Conservation (phyloP, 2,329 filamentous ascomycete species). For the Dactylellina haptotyla region DNA sequence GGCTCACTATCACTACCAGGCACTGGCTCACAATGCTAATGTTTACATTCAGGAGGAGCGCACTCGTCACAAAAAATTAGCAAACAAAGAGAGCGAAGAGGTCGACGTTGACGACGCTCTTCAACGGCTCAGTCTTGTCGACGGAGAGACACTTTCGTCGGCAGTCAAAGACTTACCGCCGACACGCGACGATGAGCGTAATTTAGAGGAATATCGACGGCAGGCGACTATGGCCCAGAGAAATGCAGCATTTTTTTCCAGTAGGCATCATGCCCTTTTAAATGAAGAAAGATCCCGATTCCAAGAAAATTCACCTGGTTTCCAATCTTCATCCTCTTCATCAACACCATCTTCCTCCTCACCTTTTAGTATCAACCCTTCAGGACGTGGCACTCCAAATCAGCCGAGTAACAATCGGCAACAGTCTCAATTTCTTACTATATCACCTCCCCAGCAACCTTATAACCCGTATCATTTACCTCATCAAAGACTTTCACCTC, state of each 20-base stretch:
- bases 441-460: constrained; percentile 17
- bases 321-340: constrained; percentile 41
- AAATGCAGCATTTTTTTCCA: constrained; percentile 30
- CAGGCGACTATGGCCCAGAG: constrained; percentile 34
- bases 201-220: constrained; percentile 39
- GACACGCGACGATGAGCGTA: constrained; percentile 23
- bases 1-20: constrained; percentile 50
- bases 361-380: constrained; percentile 26
- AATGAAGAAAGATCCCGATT: constrained; percentile 42
- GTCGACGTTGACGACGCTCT: background rate
- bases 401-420: constrained; percentile 29
- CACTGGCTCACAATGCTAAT: constrained; percentile 35
- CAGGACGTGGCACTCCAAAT: constrained; percentile 35
- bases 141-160: background rate
- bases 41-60: constrained; percentile 37
- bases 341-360: constrained; percentile 46
- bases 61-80: constrained; percentile 3
- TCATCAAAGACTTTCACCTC: constrained; percentile 18
- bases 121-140: constrained; percentile 8
- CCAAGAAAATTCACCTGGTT: constrained; percentile 37
- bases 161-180: background rate
- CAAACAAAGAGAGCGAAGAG: background rate
- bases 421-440: constrained; percentile 19
- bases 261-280: constrained; percentile 34
- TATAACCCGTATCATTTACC: constrained; percentile 21